Percentiles rank a stretch among this genome's conserved stretches.
Evolutionary conservation across 2,329 filamentous ascomycete genomes (phyloP).

Genomic region (Colletotrichum sp.): DNA sequence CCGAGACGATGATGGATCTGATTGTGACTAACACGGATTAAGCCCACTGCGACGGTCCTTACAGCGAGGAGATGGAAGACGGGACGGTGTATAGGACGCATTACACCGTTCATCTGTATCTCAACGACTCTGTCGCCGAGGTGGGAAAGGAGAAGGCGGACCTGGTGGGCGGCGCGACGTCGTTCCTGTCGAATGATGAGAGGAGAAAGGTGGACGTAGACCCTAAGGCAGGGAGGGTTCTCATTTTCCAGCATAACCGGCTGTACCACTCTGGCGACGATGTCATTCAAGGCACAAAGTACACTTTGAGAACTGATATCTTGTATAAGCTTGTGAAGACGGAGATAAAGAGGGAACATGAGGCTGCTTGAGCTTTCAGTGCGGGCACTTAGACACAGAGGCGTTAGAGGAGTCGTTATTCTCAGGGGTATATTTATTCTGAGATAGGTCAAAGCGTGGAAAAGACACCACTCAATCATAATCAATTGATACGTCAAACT

Average conservation of each 20-base stretch:
- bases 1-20: fast-evolving
- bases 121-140: slow-evolving; percentile 53
- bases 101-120: slow-evolving; percentile 62
- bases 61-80: slow-evolving; percentile 55
- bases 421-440: fast-evolving
- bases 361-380: not conserved
- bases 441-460: not conserved
- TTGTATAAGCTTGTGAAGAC: slow-evolving; percentile 41
- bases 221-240: slow-evolving; percentile 60
- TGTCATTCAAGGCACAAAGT: slow-evolving; percentile 58
- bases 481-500: not conserved
- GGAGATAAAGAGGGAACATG: not conserved
- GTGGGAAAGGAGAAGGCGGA: slow-evolving; percentile 34
- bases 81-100: slow-evolving; percentile 48
- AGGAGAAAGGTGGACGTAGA: slow-evolving; percentile 55
- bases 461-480: not conserved
- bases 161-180: slow-evolving; percentile 59
- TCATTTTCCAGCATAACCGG: slow-evolving; percentile 63
- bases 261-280: slow-evolving; percentile 60
- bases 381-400: not conserved
- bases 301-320: slow-evolving; percentile 61
- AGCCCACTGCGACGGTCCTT: slow-evolving; percentile 74
- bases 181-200: slow-evolving; percentile 52
- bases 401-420: not conserved
- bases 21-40: not conserved